Percentiles rank a stretch among this genome's conserved stretches.
phyloP scores from a whole-genome alignment of 108 stramenopile species.

The Phaeodactylum tricornutum region DNA sequence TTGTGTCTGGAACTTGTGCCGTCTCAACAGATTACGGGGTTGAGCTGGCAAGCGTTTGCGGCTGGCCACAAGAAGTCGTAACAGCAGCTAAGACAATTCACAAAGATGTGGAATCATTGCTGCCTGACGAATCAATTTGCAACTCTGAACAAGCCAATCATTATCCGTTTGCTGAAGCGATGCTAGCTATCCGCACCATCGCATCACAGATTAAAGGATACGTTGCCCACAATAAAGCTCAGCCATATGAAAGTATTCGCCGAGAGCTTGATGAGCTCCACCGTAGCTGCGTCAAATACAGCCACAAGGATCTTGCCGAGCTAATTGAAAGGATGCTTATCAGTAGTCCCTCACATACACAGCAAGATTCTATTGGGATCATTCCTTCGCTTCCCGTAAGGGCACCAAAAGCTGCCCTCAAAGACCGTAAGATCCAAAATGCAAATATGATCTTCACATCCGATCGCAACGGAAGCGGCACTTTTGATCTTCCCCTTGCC shows the following conservation, averaged over 20 bases:
- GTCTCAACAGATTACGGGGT: conserved; percentile 72
- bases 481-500: too few relatives aligned
- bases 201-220: background rate
- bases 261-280: background rate
- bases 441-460: too few relatives aligned
- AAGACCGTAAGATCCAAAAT: too few relatives aligned
- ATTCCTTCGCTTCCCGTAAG: too few relatives aligned
- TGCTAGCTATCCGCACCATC: background rate
- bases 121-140: background rate
- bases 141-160: background rate
- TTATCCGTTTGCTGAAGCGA: background rate
- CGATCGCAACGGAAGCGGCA: too few relatives aligned
- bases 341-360: too few relatives aligned
- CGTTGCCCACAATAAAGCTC: background rate
- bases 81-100: background rate
- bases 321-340: conserved; percentile 4
- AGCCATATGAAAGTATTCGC: background rate
- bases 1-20: conserved; percentile 54
- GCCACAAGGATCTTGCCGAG: background rate
- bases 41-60: conserved; percentile 72
- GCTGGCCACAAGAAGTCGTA: conserved; percentile 54
- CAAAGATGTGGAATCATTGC: background rate
- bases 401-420: too few relatives aligned
- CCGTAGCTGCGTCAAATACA: background rate
- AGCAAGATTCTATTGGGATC: too few relatives aligned